Base-by-base conservation (phyloP, 2,329 filamentous ascomycete genomes). In the Orbilia brochopaga region DNA sequence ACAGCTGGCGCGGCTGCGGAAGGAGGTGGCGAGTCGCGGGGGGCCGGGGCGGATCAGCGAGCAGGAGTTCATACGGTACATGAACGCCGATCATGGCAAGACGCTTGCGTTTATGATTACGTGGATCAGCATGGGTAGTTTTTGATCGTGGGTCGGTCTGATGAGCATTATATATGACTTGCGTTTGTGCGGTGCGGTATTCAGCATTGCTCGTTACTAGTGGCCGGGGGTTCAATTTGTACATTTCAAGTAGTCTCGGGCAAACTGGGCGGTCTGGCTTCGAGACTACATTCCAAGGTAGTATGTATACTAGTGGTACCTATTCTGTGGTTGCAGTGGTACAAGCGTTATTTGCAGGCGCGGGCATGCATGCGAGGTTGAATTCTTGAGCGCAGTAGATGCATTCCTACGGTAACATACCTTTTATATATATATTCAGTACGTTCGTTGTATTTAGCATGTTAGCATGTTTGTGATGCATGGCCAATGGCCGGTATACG, bases 81-180 rank as follows among this genome's bases (percentile, higher is more conserved):
- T 94, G 81, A 86, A 87, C 75, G 83, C 83, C n/a, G 85, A 86
- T 23, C 81, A 82, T 27, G 84, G 83, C 13, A 86, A 87, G 77
- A 81, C 88, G 59, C 83, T 92, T 73, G 90, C 90, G 75, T 93
- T 96, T 79, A 83, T 97, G 52, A 90, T 90, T 69, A 90, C 87
- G 76, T 97, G 93, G 93, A 90, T 97, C 79, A 92, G 97, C 74
- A 83, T 86, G 83, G 85, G 85, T 76, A 83, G 83, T 78, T 85
- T 87, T 78, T 86, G 78, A 66, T 40, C 2, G 3, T 51, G 11
- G 27, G 4, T 32, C 27, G 27, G 3, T 32, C 4, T 32, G 3
- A 32, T n/a, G n/a, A n/a, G n/a, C 27, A 8, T 32, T 46, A 4
- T 30, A 19, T 52, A 44, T 42, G 24, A 17, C 44, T 2, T 13